Evolutionary conservation across 257 asterid species (phyloP).

Genomic region (Asclepias syriaca): DNA sequence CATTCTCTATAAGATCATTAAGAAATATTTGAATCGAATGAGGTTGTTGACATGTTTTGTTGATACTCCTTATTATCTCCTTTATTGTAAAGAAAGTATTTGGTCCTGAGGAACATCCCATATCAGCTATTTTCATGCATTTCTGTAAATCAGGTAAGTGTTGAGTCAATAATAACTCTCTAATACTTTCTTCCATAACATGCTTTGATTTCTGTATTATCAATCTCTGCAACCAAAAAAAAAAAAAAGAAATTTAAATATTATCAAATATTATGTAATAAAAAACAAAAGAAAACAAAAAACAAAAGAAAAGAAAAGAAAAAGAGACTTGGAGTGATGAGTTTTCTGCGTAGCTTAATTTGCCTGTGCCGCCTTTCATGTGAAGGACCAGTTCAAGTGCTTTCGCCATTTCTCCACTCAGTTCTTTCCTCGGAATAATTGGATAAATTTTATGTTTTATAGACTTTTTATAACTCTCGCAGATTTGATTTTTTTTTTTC

Average conservation of each 20-base stretch:
- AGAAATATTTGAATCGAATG: neutral
- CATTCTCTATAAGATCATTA: slow-evolving; percentile 14
- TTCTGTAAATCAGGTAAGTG: neutral
- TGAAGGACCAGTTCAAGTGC: neutral
- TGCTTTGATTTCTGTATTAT: slow-evolving; percentile 1
- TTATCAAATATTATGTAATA: too few species aligned
- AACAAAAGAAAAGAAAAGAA: too few species aligned
- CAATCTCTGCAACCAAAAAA: neutral
- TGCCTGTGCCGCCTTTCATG: slow-evolving; percentile 12
- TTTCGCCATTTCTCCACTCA: too few species aligned
- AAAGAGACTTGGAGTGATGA: slow-evolving; percentile 16
- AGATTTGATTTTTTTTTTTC: too few species aligned
- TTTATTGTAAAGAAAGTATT: slow-evolving; percentile 8
- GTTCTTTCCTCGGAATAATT: too few species aligned
- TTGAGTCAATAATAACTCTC: neutral
- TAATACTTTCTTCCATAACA: neutral
- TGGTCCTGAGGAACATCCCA: slow-evolving; percentile 25
- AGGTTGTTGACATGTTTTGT: neutral
- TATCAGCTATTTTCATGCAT: slow-evolving; percentile 9
- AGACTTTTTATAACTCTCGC: too few species aligned
- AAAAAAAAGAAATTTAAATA: too few species aligned
- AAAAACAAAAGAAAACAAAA: too few species aligned
- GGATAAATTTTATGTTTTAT: too few species aligned
- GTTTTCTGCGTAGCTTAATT: slow-evolving; percentile 15
- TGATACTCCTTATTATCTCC: neutral